These are phyloP conservation scores for Aspergillus ochraceoroseus DNA, from an alignment of 2,329 filamentous ascomycete species.

Conservation along the genomic window DNA sequence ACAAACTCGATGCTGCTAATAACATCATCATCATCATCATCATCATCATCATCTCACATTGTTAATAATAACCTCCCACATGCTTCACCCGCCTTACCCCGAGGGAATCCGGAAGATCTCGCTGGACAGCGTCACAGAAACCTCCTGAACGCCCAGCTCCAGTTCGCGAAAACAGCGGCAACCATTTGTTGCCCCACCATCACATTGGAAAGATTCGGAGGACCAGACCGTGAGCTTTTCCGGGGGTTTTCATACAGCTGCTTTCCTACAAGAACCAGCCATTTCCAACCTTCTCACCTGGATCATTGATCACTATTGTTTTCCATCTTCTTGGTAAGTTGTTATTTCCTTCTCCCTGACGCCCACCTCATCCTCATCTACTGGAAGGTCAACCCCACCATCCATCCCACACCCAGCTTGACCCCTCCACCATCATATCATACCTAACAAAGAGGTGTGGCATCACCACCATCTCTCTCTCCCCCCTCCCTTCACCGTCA, in stretches of 20 bases:
- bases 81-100: conserved; percentile 28
- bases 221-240: conserved; percentile 28
- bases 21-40: no score
- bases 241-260: conserved; percentile 18
- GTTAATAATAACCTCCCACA: neutral
- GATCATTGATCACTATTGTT: conserved; percentile 2
- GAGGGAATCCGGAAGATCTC: conserved; percentile 39
- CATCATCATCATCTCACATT: conserved; percentile 9
- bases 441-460: no score
- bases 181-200: conserved; percentile 33
- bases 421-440: no score
- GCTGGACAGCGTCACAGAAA: conserved; percentile 26
- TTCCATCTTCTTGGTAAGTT: neutral
- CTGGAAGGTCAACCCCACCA: conserved; percentile 14
- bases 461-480: neutral
- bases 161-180: no score
- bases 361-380: conserved; percentile 9
- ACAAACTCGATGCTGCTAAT: no score
- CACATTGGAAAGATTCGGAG: conserved; percentile 40
- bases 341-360: conserved; percentile 6
- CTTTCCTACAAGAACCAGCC: conserved; percentile 18
- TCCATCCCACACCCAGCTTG: conserved; percentile 12
- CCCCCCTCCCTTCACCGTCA: conserved; percentile 2
- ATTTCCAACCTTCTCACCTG: conserved; percentile 8
- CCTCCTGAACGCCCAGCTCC: no score